phyloP scores from a whole-genome alignment of 2,329 filamentous ascomycete genomes.

The Daldinia sp. region DNA sequence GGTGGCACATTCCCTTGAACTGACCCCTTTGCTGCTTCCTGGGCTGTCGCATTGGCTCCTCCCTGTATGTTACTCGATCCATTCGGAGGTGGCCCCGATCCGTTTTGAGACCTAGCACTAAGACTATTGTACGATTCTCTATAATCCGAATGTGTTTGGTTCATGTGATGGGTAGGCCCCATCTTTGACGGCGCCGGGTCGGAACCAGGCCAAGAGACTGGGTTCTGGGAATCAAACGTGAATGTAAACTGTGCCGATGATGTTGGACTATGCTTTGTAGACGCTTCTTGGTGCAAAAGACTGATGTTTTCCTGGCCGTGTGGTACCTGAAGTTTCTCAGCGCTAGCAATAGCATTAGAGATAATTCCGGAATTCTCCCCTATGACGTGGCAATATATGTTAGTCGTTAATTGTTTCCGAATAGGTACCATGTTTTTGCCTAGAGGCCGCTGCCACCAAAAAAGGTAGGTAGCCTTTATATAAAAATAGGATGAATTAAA shows the following conservation, averaged over 20 bases:
- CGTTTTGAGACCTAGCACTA: conserved; percentile 26
- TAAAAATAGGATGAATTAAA: background rate
- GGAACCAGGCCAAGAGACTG: conserved; percentile 76
- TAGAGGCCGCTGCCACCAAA: conserved; percentile 3
- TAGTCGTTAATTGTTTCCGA: conserved; percentile 22
- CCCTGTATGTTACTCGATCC: conserved; percentile 29
- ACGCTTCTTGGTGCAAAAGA: conserved; percentile 74
- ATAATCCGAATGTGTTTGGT: conserved; percentile 35
- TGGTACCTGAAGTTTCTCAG: conserved; percentile 71
- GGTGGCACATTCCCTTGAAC: conserved; percentile 49
- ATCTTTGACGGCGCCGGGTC: conserved; percentile 49
- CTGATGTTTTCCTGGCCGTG: conserved; percentile 81
- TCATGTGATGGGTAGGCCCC: conserved; percentile 40
- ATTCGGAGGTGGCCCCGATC: conserved; percentile 27
- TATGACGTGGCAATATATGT: conserved; percentile 35
- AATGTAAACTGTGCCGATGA: conserved; percentile 89
- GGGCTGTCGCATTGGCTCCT: conserved; percentile 35
- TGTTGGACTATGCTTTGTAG: conserved; percentile 66
- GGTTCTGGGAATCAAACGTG: conserved; percentile 89
- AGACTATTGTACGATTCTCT: conserved; percentile 28
- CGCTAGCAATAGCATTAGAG: conserved; percentile 89
- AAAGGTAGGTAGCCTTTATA: background rate
- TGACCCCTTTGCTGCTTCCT: conserved; percentile 52
- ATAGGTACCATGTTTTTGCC: conserved; percentile 10
- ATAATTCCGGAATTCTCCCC: conserved; percentile 78